Evolutionary conservation across 1,284 basidiomycete genomes (phyloP).

Genomic region (Fomitopsis pinicola): DNA sequence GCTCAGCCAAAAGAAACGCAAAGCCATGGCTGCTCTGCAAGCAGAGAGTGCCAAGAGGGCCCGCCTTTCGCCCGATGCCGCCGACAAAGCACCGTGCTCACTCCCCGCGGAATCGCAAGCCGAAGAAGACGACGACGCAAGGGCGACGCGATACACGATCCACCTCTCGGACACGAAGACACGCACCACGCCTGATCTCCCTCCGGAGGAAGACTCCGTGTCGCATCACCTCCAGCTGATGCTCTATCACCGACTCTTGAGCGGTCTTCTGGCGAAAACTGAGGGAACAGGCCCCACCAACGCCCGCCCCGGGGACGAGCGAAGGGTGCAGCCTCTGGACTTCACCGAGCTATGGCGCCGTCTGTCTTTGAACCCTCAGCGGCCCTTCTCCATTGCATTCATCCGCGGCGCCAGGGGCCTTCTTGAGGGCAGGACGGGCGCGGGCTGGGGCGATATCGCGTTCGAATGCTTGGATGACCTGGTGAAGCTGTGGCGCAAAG

Average conservation of each 20-base stretch:
- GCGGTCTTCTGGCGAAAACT: not conserved
- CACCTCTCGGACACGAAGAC: not conserved
- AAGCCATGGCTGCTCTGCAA: not conserved
- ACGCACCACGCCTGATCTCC: not conserved
- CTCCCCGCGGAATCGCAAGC: not conserved
- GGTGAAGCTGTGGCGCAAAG: not conserved
- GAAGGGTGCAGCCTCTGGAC: not conserved
- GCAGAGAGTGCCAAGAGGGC: not conserved
- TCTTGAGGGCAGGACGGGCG: not conserved
- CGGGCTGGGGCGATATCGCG: not conserved
- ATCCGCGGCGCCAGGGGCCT: not conserved
- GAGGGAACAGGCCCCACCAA: not conserved
- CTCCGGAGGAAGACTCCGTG: not conserved
- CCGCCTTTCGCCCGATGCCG: not conserved
- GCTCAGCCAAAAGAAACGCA: not conserved
- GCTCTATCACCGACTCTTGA: not conserved
- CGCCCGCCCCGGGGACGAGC: not conserved
- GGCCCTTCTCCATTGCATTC: not conserved
- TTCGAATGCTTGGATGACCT: not conserved
- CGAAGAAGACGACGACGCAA: not conserved
- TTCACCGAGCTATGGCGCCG: not conserved
- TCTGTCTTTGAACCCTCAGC: not conserved
- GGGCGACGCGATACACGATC: not conserved
- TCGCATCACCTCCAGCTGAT: not conserved
- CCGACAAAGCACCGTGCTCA: not conserved